phyloP scores from a whole-genome alignment of 495 filamentous ascomycete genomes.

The Oleoguttula mirabilis region DNA sequence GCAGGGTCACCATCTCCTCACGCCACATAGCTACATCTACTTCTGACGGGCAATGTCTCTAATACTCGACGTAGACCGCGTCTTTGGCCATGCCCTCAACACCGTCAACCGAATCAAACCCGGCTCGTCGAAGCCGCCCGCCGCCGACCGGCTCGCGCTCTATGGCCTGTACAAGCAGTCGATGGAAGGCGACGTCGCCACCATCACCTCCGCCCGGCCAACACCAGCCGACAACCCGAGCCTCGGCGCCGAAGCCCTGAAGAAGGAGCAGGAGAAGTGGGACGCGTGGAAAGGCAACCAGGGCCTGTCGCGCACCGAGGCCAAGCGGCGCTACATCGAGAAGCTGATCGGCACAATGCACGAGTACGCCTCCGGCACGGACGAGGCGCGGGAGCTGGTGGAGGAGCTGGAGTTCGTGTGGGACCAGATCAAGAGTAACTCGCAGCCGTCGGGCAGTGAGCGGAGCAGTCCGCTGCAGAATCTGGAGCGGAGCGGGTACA shows the following conservation, averaged over 20 bases:
- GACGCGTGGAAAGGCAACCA: slow-evolving; percentile 87
- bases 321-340: slow-evolving; percentile 86
- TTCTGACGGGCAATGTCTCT: neutral
- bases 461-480: slow-evolving; percentile 13
- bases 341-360: slow-evolving; percentile 96
- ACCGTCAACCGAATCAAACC: slow-evolving; percentile 96
- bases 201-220: slow-evolving; percentile 80
- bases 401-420: slow-evolving; percentile 96
- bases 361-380: slow-evolving; percentile 71
- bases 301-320: slow-evolving; percentile 73
- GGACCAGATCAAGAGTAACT: slow-evolving; percentile 89
- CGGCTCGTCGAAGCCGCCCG: slow-evolving; percentile 74
- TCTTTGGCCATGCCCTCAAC: slow-evolving; percentile 97
- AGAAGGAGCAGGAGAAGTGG: slow-evolving; percentile 30
- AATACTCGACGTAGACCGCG: slow-evolving; percentile 53
- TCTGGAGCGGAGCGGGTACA: slow-evolving; percentile 14
- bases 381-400: slow-evolving; percentile 75
- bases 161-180: slow-evolving; percentile 98
- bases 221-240: slow-evolving; percentile 18
- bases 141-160: slow-evolving; percentile 70
- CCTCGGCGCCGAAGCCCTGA: slow-evolving; percentile 12
- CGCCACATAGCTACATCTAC: neutral
- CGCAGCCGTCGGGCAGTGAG: slow-evolving; percentile 13
- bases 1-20: neutral
- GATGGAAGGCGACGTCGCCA: slow-evolving; percentile 86